phyloP scores from a whole-genome alignment of 2,329 filamentous ascomycete genomes.

The Sarocladiaceae sp. region DNA sequence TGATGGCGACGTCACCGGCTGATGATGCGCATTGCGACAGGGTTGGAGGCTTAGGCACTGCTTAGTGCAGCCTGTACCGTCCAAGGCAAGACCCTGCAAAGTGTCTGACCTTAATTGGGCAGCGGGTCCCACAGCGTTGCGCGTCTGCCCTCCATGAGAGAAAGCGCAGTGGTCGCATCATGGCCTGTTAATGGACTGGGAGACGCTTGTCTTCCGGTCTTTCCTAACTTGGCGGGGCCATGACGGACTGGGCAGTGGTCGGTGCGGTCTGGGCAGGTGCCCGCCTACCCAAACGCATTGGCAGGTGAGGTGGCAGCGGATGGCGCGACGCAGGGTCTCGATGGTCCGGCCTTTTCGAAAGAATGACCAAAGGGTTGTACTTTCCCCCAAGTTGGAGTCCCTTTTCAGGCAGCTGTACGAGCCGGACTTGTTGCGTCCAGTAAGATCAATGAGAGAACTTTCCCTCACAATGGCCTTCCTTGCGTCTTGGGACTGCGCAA shows the following conservation, averaged over 20 bases:
- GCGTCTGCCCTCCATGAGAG: not conserved
- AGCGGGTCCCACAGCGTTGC: constrained; percentile 1
- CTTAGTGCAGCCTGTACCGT: not conserved
- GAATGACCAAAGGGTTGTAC: not conserved
- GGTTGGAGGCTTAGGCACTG: not conserved
- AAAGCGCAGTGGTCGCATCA: not conserved
- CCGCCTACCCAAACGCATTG: not conserved
- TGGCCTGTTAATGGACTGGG: not conserved
- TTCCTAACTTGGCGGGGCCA: not conserved
- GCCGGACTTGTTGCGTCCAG: not conserved
- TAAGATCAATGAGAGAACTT: not conserved
- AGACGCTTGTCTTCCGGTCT: not conserved
- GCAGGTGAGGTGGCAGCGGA: not conserved
- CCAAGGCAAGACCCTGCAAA: not conserved
- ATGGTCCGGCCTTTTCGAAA: constrained; percentile 6
- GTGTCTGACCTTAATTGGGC: not conserved
- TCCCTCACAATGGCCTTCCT: too few relatives aligned
- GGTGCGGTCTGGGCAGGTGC: not conserved
- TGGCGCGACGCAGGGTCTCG: not conserved
- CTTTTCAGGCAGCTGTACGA: not conserved
- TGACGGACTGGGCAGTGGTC: not conserved
- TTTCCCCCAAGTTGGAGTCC: not conserved
- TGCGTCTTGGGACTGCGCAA: not conserved
- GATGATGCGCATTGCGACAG: not conserved
- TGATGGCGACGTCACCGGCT: constrained; percentile 8